Evolutionary conservation across 2,329 filamentous ascomycete genomes (phyloP).

Genomic region (Celoporthe dispersa): DNA sequence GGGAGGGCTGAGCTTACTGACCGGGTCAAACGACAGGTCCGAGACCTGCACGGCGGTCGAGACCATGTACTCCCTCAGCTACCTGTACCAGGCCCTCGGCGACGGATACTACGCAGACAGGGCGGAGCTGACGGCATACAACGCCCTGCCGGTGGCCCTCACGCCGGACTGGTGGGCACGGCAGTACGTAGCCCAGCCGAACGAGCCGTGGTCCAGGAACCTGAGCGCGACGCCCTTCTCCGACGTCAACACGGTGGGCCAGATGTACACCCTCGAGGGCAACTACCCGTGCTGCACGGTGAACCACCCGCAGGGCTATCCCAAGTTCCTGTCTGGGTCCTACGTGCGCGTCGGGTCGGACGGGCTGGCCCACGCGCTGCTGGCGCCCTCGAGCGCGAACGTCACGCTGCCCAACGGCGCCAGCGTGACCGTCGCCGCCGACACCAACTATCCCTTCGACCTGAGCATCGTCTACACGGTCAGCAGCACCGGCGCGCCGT

Average conservation of each 20-base stretch:
- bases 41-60: slow-evolving; percentile 24
- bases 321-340: slow-evolving; percentile 23
- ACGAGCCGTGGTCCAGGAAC: slow-evolving; percentile 24
- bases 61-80: slow-evolving; percentile 27
- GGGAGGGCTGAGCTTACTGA: neutral
- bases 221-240: slow-evolving; percentile 24
- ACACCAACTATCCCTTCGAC: slow-evolving; percentile 52
- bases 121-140: slow-evolving; percentile 23
- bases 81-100: slow-evolving; percentile 22
- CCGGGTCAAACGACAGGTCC: slow-evolving; percentile 5
- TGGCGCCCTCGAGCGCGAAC: slow-evolving; percentile 50
- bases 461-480: slow-evolving; percentile 39
- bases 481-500: slow-evolving; percentile 36
- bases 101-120: slow-evolving; percentile 20
- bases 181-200: slow-evolving; percentile 22
- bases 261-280: slow-evolving; percentile 27
- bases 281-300: slow-evolving; percentile 27
- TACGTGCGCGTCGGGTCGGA: slow-evolving; percentile 11
- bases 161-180: slow-evolving; percentile 22
- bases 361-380: slow-evolving; percentile 46
- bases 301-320: slow-evolving; percentile 26
- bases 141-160: slow-evolving; percentile 18
- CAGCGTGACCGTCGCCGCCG: slow-evolving; percentile 46
- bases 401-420: slow-evolving; percentile 43
- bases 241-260: slow-evolving; percentile 23